Evolutionary conservation across 179 eudicot species (phyloP).

Genomic region (Amaranthus tricolor): DNA sequence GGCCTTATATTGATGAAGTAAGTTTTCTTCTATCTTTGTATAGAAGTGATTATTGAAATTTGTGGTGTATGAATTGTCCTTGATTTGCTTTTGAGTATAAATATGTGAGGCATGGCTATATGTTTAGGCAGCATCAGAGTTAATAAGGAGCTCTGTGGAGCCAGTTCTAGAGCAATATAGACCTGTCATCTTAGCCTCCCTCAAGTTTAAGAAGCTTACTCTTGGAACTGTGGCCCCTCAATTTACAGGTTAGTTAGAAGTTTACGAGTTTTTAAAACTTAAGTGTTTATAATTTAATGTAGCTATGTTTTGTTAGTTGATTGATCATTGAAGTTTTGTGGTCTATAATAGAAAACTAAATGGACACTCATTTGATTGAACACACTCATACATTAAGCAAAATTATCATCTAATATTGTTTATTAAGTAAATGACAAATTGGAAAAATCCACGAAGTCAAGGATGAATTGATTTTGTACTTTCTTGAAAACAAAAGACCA

Average conservation of each 20-base stretch:
- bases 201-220: constrained; percentile 73
- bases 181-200: constrained; percentile 60
- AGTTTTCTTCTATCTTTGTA: not conserved
- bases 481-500: not conserved
- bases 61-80: not conserved
- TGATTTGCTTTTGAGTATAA: constrained; percentile 12
- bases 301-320: not conserved
- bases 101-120: constrained; percentile 21
- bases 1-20: constrained; percentile 90
- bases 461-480: not conserved
- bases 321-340: not conserved
- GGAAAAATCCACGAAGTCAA: not conserved
- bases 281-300: not conserved
- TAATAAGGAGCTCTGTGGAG: constrained; percentile 70
- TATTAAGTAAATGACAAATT: not conserved
- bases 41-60: constrained; percentile 1
- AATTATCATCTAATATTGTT: not conserved
- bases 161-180: constrained; percentile 84
- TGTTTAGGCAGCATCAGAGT: constrained; percentile 82
- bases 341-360: not conserved
- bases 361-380: not conserved
- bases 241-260: constrained; percentile 68
- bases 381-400: not conserved
- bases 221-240: constrained; percentile 95
- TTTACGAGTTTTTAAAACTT: constrained; percentile 7